These are phyloP conservation scores for Aspergillus sp. DNA, from an alignment of 2,329 filamentous ascomycete genomes.

Conservation along the genomic window DNA sequence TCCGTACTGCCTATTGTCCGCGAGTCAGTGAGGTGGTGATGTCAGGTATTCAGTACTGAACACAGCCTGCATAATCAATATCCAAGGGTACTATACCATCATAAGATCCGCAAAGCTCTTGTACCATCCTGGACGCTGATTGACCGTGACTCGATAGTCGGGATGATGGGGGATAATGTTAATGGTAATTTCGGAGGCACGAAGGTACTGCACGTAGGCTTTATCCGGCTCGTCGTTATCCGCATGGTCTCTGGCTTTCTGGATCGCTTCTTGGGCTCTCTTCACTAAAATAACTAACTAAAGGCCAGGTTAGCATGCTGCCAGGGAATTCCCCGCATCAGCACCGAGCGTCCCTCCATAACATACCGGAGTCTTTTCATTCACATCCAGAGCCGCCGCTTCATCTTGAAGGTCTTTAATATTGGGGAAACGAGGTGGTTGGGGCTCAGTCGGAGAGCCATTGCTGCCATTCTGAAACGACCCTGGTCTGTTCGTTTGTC, in stretches of 20 bases:
- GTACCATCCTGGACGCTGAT: conserved; percentile 47
- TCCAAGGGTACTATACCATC: conserved; percentile 27
- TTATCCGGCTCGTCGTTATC: conserved; percentile 53
- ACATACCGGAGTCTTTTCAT: conserved; percentile 29
- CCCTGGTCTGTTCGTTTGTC: conserved; percentile 18
- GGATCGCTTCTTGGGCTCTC: conserved; percentile 32
- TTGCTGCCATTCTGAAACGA: conserved; percentile 19
- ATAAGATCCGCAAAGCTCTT: conserved; percentile 48
- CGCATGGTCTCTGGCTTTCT: conserved; percentile 25
- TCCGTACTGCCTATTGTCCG: conserved; percentile 27
- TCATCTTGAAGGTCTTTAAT: conserved; percentile 39
- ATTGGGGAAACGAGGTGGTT: conserved; percentile 29
- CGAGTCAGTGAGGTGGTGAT: conserved; percentile 5
- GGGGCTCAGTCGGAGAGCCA: conserved; percentile 8
- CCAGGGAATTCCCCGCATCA: conserved; percentile 1
- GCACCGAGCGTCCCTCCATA: not conserved
- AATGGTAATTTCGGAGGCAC: conserved; percentile 72
- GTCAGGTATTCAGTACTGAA: not conserved
- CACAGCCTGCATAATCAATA: no score
- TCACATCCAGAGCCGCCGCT: conserved; percentile 28
- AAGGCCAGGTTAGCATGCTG: conserved; percentile 10
- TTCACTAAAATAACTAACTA: conserved; percentile 31
- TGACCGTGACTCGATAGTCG: conserved; percentile 64
- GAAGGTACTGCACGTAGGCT: conserved; percentile 79
- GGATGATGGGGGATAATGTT: conserved; percentile 71